Evolutionary conservation across 495 filamentous ascomycete genomes (phyloP), one percentile per base, ranked within the genome.

Genomic region (Penicillium odoratum): DNA sequence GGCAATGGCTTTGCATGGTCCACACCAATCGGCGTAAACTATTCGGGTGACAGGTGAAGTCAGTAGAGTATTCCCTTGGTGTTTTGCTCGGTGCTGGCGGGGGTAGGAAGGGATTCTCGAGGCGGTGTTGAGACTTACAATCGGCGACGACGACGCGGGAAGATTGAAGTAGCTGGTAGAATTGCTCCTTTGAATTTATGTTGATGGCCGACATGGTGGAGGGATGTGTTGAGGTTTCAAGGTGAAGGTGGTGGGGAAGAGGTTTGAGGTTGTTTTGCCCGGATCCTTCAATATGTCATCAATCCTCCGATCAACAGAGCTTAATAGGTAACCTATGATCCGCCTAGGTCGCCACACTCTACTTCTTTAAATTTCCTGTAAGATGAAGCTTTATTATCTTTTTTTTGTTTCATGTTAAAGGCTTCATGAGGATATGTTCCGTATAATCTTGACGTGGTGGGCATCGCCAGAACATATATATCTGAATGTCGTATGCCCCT

Each of bases 11-110:
- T 92, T 90, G 82, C 90, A 96, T 64, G 93, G 90, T 29, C 79
- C 86, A 70, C 89, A 93, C 89, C 89, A 94, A 64, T 88, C 84
- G 65, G 92, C 90, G 70, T 91, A 90, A 79, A 97, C 92, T 96
- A 64, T 48, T 3, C 1, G 15, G 28, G 16, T 46, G 15, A 28
- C 51, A 29, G 25, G 11, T 42, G 30, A 45, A 44, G 44, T 61
- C 42, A 63, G 57, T 52, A 31, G 38, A 34, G 30, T 44, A 36
- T 52, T 29, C 4, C 11, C 4, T 10, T 40, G 38, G 38, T 40
- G 38, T n/a, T 33, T 40, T 40, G 38, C 15, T 40, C 15, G 38
- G 15, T 15, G 25, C 28, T 46, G 26, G 62, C 46, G 58, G 55
- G 51, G 53, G 51, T 36, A 48, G 51, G 59, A 11, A 47, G 50